Conservation (phyloP, 2,329 filamentous ascomycete genomes). For the Ascosphaera acerosa region DNA sequence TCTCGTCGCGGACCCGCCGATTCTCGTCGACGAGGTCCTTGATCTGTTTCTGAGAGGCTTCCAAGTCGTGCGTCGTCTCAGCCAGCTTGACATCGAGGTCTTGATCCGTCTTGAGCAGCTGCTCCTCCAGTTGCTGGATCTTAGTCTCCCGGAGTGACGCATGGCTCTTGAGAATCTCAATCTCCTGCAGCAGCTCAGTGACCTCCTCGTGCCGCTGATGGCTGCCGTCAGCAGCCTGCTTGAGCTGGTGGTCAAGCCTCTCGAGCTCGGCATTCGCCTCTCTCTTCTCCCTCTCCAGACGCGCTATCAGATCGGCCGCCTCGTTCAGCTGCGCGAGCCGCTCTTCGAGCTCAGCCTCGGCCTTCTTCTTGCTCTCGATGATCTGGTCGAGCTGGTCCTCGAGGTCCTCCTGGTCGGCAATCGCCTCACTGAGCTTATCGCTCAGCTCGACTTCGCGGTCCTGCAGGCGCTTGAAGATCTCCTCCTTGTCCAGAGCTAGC, state of each 20-base stretch:
- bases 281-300: constrained; percentile 66
- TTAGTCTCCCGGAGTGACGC: constrained; percentile 75
- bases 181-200: constrained; percentile 50
- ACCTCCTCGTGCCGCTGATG: constrained; percentile 54
- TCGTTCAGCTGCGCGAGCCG: constrained; percentile 70
- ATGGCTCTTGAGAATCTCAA: constrained; percentile 81
- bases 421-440: constrained; percentile 74
- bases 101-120: constrained; percentile 62
- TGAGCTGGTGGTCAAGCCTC: constrained; percentile 44
- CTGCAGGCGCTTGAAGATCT: constrained; percentile 94
- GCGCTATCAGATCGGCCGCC: constrained; percentile 63
- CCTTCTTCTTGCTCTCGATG: constrained; percentile 66
- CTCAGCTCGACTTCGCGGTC: constrained; percentile 72
- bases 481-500: constrained; percentile 91
- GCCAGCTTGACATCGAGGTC: constrained; percentile 70
- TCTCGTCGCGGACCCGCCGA: constrained; percentile 54
- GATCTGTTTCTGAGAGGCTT: constrained; percentile 45
- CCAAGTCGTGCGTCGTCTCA: constrained; percentile 52
- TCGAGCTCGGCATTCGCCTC: constrained; percentile 41
- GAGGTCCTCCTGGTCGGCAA: constrained; percentile 80
- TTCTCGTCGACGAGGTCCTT: constrained; percentile 60
- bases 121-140: constrained; percentile 60
- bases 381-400: constrained; percentile 84
- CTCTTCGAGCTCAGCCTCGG: constrained; percentile 59
- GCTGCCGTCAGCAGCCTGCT: constrained; percentile 43